A percentile compares a stretch with the other conserved stretches of the same genome.
Evolutionary conservation across 441 rosid species (phyloP).

Genomic region (Gossypium aridum): DNA sequence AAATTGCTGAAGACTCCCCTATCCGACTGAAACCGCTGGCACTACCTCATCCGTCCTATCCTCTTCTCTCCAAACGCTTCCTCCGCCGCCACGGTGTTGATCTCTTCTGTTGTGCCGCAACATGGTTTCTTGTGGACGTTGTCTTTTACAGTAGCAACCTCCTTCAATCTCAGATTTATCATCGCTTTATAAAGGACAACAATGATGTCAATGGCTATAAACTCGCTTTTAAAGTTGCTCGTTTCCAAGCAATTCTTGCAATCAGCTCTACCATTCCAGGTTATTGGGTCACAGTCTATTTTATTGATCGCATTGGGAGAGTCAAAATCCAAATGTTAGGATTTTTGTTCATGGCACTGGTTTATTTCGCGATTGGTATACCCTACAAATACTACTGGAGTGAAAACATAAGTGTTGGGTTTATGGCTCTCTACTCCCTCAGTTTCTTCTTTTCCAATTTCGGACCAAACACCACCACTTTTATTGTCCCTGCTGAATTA

Average conservation of each 20-base stretch:
- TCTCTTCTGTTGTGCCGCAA: conserved; percentile 57
- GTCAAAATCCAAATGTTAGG: conserved; percentile 57
- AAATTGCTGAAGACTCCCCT: conserved; percentile 35
- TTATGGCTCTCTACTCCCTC: conserved; percentile 41
- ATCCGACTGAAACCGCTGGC: conserved; percentile 5
- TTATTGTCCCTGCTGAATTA: conserved; percentile 71
- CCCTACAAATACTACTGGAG: conserved; percentile 37
- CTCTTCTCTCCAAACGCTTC: conserved; percentile 50
- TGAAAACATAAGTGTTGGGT: conserved; percentile 13
- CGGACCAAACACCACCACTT: conserved; percentile 82
- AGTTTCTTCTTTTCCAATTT: conserved; percentile 64
- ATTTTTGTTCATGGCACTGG: conserved; percentile 47
- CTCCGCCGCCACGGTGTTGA: conserved; percentile 57
- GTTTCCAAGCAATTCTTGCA: conserved; percentile 22
- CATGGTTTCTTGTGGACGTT: conserved; percentile 77
- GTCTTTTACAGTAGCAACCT: conserved; percentile 16
- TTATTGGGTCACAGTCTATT: conserved; percentile 47
- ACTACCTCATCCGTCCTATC: conserved; percentile 22
- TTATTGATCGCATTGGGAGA: conserved; percentile 60
- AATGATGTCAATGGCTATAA: neutral
- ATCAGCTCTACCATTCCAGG: conserved; percentile 60
- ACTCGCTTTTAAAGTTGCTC: neutral
- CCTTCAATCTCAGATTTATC: conserved; percentile 5
- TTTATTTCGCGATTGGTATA: conserved; percentile 46
- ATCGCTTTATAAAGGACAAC: neutral